These are phyloP conservation scores for Cryptococcus sp. DNA, from an alignment of 1,284 basidiomycete genomes.

Conservation along the genomic window DNA sequence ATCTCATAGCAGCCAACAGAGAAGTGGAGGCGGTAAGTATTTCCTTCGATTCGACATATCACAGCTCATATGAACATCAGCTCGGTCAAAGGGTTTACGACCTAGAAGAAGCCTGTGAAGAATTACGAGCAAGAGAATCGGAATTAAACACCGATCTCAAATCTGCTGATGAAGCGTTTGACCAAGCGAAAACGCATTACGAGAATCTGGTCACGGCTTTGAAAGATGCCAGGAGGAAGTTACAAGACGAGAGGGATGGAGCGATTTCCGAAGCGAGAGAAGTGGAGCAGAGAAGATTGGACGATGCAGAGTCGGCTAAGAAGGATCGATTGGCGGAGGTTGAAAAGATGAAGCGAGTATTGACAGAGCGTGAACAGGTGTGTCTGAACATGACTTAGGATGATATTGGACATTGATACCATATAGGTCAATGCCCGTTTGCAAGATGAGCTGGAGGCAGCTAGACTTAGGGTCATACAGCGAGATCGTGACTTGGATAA, in stretches of 20 bases:
- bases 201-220: conserved; percentile 66
- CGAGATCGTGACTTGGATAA: conserved; percentile 60
- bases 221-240: conserved; percentile 60
- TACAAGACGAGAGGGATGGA: conserved; percentile 56
- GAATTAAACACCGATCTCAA: conserved; percentile 53
- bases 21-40: conserved; percentile 60
- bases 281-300: conserved; percentile 43
- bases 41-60: too few relatives aligned
- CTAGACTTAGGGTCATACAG: conserved; percentile 47
- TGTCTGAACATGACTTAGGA: conserved; percentile 1
- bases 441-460: conserved; percentile 43
- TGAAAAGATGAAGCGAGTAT: conserved; percentile 42
- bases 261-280: conserved; percentile 63
- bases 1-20: conserved; percentile 55
- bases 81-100: conserved; percentile 45
- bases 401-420: background rate
- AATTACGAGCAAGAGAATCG: conserved; percentile 55
- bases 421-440: conserved; percentile 35
- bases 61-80: conserved; percentile 8
- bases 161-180: conserved; percentile 57
- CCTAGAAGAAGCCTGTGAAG: conserved; percentile 56
- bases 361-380: conserved; percentile 48
- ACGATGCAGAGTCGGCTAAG: conserved; percentile 43
- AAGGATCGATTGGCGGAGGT: conserved; percentile 24
- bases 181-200: conserved; percentile 64